These are phyloP conservation scores for Candolleomyces eurysporus DNA, from an alignment of 768 basidiomycete species.

Conservation along the genomic window DNA sequence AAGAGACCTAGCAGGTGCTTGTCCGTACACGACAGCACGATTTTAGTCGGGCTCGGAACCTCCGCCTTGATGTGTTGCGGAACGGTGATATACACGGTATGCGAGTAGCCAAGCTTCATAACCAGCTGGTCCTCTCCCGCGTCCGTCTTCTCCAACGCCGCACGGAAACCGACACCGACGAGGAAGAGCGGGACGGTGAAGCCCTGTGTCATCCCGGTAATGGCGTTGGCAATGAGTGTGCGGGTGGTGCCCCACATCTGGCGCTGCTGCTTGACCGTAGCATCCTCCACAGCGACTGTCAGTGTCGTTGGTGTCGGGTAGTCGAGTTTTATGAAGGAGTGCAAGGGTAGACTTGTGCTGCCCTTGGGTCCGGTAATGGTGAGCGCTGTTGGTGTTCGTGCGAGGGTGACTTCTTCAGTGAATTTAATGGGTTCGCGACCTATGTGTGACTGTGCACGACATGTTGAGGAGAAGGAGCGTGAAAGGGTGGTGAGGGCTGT, in stretches of 20 bases:
- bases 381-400: constrained; percentile 36
- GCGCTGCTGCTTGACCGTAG: constrained; percentile 71
- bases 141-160: constrained; percentile 67
- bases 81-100: constrained; percentile 79
- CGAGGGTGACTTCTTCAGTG: constrained; percentile 41
- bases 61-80: constrained; percentile 80
- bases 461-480: constrained; percentile 50
- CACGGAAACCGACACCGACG: constrained; percentile 95
- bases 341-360: constrained; percentile 43
- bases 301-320: constrained; percentile 37
- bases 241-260: constrained; percentile 96
- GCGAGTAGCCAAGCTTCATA: constrained; percentile 92
- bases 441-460: constrained; percentile 53
- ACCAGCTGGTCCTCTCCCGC: constrained; percentile 58
- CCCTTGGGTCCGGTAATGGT: constrained; percentile 47
- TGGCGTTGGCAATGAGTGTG: constrained; percentile 85
- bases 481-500: constrained; percentile 29
- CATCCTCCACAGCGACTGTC: constrained; percentile 60
- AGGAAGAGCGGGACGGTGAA: constrained; percentile 82
- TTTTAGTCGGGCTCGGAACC: constrained; percentile 81
- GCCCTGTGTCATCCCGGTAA: constrained; percentile 86
- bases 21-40: constrained; percentile 78
- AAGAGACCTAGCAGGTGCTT: constrained; percentile 88
- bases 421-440: constrained; percentile 57
- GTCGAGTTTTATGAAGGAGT: constrained; percentile 44